Evolutionary conservation across 116 monocot species (phyloP).

Genomic region (Posidonia oceanica): DNA sequence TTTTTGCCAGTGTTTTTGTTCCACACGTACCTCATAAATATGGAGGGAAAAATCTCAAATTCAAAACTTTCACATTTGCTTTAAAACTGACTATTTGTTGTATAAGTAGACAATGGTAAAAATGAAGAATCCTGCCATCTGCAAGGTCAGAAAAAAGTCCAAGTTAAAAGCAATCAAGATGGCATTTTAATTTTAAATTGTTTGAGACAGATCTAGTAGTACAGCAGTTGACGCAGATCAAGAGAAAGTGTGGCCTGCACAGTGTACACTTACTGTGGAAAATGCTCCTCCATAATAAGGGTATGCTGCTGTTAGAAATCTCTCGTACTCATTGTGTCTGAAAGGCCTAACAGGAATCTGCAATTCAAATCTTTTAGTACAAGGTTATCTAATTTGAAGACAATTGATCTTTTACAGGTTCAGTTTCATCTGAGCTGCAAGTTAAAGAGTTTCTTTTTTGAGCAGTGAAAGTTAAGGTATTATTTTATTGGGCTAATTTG

Average conservation of each 20-base stretch:
- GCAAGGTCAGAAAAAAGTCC: slow-evolving; percentile 18
- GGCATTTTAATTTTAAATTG: not conserved
- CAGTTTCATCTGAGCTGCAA: not conserved
- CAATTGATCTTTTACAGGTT: not conserved
- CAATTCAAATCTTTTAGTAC: slow-evolving; percentile 2
- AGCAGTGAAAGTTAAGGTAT: not conserved
- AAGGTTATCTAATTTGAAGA: not conserved
- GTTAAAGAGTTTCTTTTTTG: not conserved
- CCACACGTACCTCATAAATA: no score
- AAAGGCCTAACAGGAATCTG: slow-evolving; percentile 93
- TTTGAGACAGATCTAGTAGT: not conserved
- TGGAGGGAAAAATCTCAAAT: no score
- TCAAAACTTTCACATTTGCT: not conserved
- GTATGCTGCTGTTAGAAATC: slow-evolving; percentile 87
- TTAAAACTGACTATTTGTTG: slow-evolving; percentile 41
- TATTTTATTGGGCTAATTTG: not conserved
- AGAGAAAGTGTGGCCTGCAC: not conserved
- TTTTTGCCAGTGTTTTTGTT: no score
- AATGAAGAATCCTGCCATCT: slow-evolving; percentile 95
- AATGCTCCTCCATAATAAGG: slow-evolving; percentile 94
- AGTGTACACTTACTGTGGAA: slow-evolving; percentile 63
- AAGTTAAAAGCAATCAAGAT: not conserved
- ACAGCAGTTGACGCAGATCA: not conserved
- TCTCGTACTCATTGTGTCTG: slow-evolving; percentile 92
- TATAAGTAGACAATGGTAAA: slow-evolving; percentile 78